These are phyloP conservation scores for Abortiporus biennis DNA, from an alignment of 1,284 basidiomycete species.

Conservation along the genomic window DNA sequence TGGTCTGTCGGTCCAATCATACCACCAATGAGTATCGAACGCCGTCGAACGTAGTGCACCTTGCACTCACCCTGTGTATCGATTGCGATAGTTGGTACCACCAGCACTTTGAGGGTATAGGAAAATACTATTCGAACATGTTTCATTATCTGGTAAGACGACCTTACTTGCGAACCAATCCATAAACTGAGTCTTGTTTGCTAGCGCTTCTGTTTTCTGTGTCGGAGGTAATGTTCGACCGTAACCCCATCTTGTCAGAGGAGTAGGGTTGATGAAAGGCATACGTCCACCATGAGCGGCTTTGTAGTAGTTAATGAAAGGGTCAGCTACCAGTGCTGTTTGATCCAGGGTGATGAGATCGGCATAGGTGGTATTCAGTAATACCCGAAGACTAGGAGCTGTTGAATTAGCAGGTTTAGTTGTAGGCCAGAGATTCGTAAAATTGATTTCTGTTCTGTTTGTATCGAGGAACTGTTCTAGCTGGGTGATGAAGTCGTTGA, in stretches of 20 bases:
- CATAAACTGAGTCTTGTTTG: constrained; percentile 28
- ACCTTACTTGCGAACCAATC: constrained; percentile 30
- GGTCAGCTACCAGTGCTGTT: constrained; percentile 28
- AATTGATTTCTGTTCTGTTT: constrained; percentile 25
- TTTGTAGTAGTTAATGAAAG: constrained; percentile 32
- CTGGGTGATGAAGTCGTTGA: constrained; percentile 29
- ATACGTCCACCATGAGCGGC: constrained; percentile 28
- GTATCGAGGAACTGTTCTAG: constrained; percentile 29
- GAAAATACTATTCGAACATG: constrained; percentile 32
- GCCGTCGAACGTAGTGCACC: constrained; percentile 8
- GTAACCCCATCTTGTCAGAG: constrained; percentile 30
- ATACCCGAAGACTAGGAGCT: constrained; percentile 19
- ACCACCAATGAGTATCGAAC: no score
- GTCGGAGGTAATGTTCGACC: constrained; percentile 20
- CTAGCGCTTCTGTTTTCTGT: constrained; percentile 18
- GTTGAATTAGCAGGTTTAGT: constrained; percentile 22
- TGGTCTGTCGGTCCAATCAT: no score
- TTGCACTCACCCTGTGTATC: constrained; percentile 19
- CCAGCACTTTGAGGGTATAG: constrained; percentile 30
- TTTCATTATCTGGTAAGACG: constrained; percentile 20
- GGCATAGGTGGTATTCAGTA: constrained; percentile 28
- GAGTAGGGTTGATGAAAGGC: constrained; percentile 34
- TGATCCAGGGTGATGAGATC: constrained; percentile 31
- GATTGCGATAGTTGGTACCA: constrained; percentile 20
- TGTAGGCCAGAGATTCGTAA: constrained; percentile 26